A percentile compares a stretch with the other conserved stretches of the same genome.
These are phyloP conservation scores for Abelmoschus esculentus DNA, from an alignment of 345 rosid species.

Conservation along the genomic window DNA sequence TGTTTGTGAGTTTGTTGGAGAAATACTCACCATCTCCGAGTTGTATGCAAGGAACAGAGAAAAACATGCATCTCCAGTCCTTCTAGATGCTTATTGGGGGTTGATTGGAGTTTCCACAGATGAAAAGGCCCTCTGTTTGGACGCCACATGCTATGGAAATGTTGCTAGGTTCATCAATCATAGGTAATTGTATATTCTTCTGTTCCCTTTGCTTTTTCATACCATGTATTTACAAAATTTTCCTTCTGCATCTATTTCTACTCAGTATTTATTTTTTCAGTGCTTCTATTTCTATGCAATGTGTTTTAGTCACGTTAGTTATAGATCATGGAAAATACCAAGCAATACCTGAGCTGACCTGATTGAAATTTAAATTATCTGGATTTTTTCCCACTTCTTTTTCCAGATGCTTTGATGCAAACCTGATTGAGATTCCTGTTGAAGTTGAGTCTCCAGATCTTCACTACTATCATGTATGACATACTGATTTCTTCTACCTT, in stretches of 20 bases:
- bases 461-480: conserved; percentile 75
- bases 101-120: conserved; percentile 39
- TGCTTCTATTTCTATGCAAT: no score
- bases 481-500: conserved; percentile 1
- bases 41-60: conserved; percentile 39
- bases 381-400: not conserved
- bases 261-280: not conserved
- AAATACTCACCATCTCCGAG: conserved; percentile 67
- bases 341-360: not conserved
- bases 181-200: conserved; percentile 33
- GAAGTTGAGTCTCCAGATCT: conserved; percentile 70
- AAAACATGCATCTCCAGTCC: conserved; percentile 45
- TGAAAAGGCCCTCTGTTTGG: conserved; percentile 76
- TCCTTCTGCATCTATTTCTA: not conserved
- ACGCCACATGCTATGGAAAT: conserved; percentile 66
- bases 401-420: conserved; percentile 68
- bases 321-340: not conserved
- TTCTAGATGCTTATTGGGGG: conserved; percentile 85
- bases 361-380: not conserved
- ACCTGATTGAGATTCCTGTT: conserved; percentile 83
- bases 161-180: conserved; percentile 86
- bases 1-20: conserved; percentile 82
- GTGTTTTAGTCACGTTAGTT: no score
- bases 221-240: not conserved
- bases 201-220: not conserved